Conservation (phyloP, 2,329 filamentous ascomycete genomes). For the Tympanopsis confertula region DNA sequence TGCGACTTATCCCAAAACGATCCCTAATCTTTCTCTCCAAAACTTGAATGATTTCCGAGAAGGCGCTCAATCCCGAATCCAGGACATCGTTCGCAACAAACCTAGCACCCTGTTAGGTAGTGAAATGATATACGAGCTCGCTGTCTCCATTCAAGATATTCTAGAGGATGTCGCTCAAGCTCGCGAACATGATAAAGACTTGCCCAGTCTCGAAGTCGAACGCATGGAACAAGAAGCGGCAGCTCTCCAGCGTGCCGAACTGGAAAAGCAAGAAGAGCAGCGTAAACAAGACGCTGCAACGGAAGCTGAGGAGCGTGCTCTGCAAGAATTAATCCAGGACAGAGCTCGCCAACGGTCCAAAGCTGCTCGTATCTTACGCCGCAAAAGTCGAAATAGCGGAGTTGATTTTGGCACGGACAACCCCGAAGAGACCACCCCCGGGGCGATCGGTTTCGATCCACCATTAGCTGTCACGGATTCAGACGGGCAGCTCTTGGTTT, state of each 20-base stretch:
- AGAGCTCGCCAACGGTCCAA: neutral
- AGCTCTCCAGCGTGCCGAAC: conserved; percentile 28
- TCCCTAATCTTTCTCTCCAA: neutral
- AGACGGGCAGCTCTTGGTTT: conserved; percentile 5
- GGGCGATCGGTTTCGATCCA: conserved; percentile 23
- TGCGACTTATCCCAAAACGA: conserved; percentile 51
- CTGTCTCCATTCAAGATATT: conserved; percentile 43
- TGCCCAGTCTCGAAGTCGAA: conserved; percentile 51
- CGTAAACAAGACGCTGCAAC: conserved; percentile 19
- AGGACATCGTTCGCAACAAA: conserved; percentile 34
- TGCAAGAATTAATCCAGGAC: conserved; percentile 3
- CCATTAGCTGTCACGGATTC: conserved; percentile 38
- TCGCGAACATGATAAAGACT: conserved; percentile 36
- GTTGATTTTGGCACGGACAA: neutral
- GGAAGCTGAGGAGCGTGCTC: conserved; percentile 19
- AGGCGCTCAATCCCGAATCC: conserved; percentile 6
- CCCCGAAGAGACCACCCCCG: conserved; percentile 9
- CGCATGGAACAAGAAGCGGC: conserved; percentile 45
- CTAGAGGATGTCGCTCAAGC: conserved; percentile 47
- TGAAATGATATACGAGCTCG: conserved; percentile 55
- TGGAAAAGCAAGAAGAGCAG: neutral
- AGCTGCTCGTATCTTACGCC: neutral
- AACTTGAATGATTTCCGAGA: neutral
- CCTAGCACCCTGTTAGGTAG: conserved; percentile 43
- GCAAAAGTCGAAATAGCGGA: neutral